Base-by-base conservation (phyloP, 345 rosid genomes). In the Eucalyptus marginata region DNA sequence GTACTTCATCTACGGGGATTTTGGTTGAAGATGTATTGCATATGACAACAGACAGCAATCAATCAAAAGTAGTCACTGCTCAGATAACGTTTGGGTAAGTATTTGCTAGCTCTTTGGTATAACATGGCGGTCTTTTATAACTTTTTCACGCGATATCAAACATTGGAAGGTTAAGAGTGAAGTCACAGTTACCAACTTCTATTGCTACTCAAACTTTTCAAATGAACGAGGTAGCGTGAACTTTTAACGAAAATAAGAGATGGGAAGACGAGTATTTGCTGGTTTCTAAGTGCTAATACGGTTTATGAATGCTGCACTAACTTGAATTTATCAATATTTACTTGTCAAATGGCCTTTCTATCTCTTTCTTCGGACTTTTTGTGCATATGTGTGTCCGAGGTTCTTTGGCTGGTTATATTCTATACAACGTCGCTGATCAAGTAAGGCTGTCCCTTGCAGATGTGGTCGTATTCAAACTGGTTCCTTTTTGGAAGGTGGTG, bases 381-480 rank as follows among this genome's bases (percentile, higher is more conserved):
- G 24, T 71, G 83, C 83, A 36, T 36, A 24, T 40, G 27, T 36
- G 47, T 68, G 13, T 40, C 81, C 7, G 15, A 76, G 3, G 47
- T 76, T 76, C 83, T 76, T 76, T 36, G 83, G 27, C 46, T 76
- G 83, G 83, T 76, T 76, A 36, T 76, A 36, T 76, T 76, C 83
- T 76, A 20, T 33, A 52, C 25, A 44, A 33, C 10, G 50, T 47
- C 27, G 40, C 33, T 89, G 80, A 89, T 89, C 68, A 16, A 54
- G 79, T 58, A 87, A 88, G 81, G 90, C 47, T 36, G 46, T 76
- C 27, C 46, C 83, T 76, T 91, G 92, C 94, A 98, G 99, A 44
- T 98, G 99, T 90, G 99, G 99, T 86, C 92, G 88, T 89, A 91
- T 92, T 90, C 98, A 97, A 92, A 97, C 98, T 6, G 99, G 99